Base-by-base conservation (phyloP, 1,284 basidiomycete genomes). In the Cutaneotrichosporon dermatis region DNA sequence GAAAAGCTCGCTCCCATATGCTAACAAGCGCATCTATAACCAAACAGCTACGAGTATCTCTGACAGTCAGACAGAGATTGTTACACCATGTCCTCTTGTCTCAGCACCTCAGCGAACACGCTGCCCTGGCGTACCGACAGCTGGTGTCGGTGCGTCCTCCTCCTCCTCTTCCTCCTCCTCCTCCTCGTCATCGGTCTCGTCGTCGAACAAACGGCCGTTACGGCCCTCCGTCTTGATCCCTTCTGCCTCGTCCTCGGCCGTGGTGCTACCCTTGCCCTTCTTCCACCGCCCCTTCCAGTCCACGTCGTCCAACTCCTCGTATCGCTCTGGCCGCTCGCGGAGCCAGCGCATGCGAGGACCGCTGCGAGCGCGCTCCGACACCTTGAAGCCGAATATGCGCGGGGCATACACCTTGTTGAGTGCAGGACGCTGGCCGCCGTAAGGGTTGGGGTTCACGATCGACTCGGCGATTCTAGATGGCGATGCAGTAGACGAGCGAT, bases 271-370 rank as follows among this genome's bases (percentile, higher is more conserved):
- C 13, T 52, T 34, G 9, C 52, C 59, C 46, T 62, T 66, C 66
- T 90, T 85, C 89, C 90, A 94, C 55, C 88, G 80, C 9, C 92
- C 91, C 64, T 87, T 82, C 85, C 86, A 89, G 77, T 95, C 92
- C 16, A 94, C 90, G 68, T 83, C 80, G 66, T 95, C 89, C 66
- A 97, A 79, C 71, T 95, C 90, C 59, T 86, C 84, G 10, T 87
- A 82, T 55, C 81, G 84, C 70, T 88, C 86, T 13, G 94, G 94
- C 60, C 94, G 81, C 74, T 92, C 78, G 49, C 94, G 82, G 78
- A 98, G 79, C 95, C 95, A 99, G 68, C 88, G 87, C 95, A 99
- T 98, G 61, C 96, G 83, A 11, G 96, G 95, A 1, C 96, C 96
- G 67, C 85, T 89, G 76, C 92, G 89, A 4, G 83, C 82, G 56